These are phyloP conservation scores for Ceratorhiza oryzae-sativae DNA, from an alignment of 1,284 basidiomycete species.

Conservation along the genomic window DNA sequence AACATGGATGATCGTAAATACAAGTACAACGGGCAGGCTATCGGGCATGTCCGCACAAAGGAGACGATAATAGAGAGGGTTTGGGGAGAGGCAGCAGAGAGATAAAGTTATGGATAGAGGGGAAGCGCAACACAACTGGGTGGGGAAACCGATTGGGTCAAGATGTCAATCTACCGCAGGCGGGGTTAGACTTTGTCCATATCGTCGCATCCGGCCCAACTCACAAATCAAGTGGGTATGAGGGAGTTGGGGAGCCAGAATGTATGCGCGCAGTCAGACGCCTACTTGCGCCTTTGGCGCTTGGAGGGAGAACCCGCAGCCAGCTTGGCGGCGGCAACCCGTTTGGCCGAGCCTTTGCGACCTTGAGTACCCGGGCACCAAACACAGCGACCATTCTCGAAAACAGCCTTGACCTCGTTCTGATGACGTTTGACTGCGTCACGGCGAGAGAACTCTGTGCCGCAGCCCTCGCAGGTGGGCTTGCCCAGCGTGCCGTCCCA, in stretches of 20 bases:
- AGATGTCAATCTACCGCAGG: conserved; percentile 25
- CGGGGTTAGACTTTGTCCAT: neutral
- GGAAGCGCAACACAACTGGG: neutral
- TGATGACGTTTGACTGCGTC: conserved; percentile 37
- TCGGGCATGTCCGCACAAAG: conserved; percentile 24
- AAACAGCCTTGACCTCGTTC: conserved; percentile 36
- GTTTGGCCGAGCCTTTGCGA: conserved; percentile 37
- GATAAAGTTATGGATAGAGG: conserved; percentile 36
- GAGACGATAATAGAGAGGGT: conserved; percentile 19
- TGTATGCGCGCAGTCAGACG: conserved; percentile 9
- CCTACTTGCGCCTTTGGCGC: conserved; percentile 32
- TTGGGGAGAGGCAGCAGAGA: neutral
- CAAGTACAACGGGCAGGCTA: conserved; percentile 25
- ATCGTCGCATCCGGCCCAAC: neutral
- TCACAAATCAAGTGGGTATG: conserved; percentile 26
- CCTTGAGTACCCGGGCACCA: conserved; percentile 38
- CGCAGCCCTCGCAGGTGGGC: conserved; percentile 38
- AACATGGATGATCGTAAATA: neutral
- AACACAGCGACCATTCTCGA: conserved; percentile 35
- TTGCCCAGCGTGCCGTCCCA: conserved; percentile 39
- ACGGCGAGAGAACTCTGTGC: conserved; percentile 37
- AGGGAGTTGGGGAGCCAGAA: neutral
- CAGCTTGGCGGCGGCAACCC: conserved; percentile 34
- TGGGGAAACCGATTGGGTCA: neutral
- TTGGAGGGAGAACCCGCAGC: conserved; percentile 7